Base-by-base conservation (phyloP, 768 basidiomycete genomes). In the Phylloporus arenicola region DNA sequence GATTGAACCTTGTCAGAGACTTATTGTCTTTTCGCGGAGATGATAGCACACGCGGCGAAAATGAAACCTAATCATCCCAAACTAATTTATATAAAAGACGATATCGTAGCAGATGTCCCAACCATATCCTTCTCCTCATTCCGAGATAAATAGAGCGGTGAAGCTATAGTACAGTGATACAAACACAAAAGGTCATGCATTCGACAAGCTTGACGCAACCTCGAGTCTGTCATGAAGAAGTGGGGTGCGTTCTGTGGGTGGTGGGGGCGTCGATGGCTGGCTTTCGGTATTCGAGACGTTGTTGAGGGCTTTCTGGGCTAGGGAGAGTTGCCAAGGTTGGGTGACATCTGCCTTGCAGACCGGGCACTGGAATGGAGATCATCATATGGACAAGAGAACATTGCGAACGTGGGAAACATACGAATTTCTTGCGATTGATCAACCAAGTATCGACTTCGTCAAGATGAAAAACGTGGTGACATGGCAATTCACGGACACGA, bases 261-360 rank as follows among this genome's bases (percentile, higher is more conserved):
- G 45, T 9, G 50, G 30, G 34, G 54, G 48, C 5, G 58, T 29
- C 4, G 60, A 42, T 17, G 45, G 43, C 7, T 12, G 52, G 30
- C 53, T 20, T 6, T 55, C 47, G 9, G 45, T 7, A 33, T 24
- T 45, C 10, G 58, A 20, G 27, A 50, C 2, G 1, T 54, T n/a
- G 35, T 42, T 44, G 27, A 55, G 42, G 5, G 45, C 8, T 35
- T 62, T 61, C 43, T 54, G 42, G 10, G 34, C 17, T n/a, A 52
- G 61, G 59, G 50, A 56, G 31, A 60, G 59, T 6, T 63, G 61
- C 53, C 67, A 68, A 11, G 82, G 80, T 53, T 81, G 79, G 1
- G 92, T 95, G 43, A 96, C 91, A 63, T 96, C 92, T 43, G 88
- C 84, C 67, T 94, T 91, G 72, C 92, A 96, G 3, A 93, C 76